These are phyloP conservation scores for Colletotrichum siamense DNA, from an alignment of 2,329 filamentous ascomycete genomes.

Conservation along the genomic window DNA sequence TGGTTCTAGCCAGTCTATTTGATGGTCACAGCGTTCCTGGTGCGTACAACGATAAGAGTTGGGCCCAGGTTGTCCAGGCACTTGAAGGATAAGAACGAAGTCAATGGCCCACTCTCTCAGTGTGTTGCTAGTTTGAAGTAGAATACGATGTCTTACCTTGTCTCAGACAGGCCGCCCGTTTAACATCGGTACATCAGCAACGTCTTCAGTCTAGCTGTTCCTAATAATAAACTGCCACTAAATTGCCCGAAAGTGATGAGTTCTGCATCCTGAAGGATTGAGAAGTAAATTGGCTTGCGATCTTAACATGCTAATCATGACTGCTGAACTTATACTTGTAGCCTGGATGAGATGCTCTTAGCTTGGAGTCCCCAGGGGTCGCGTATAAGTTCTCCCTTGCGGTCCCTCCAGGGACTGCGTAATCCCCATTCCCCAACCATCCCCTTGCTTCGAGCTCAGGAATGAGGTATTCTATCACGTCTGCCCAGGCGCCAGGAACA, in stretches of 20 bases:
- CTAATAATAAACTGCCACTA: neutral
- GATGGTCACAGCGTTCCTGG: constrained; percentile 50
- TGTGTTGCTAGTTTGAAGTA: neutral
- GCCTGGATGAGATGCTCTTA: neutral
- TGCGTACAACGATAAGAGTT: constrained; percentile 44
- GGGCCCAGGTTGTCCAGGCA: constrained; percentile 52
- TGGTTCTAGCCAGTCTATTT: constrained; percentile 52
- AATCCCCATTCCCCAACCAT: neutral
- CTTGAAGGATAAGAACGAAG: constrained; percentile 31
- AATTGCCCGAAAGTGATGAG: neutral
- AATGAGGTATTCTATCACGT: constrained; percentile 1
- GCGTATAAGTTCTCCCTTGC: neutral
- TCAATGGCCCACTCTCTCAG: neutral
- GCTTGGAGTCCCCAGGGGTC: neutral
- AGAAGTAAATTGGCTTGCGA: neutral
- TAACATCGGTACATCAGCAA: neutral
- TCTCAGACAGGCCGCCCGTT: neutral
- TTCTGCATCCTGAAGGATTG: neutral
- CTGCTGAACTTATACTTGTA: neutral
- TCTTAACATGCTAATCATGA: neutral
- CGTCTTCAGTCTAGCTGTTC: neutral
- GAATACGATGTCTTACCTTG: neutral
- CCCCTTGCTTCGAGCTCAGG: neutral
- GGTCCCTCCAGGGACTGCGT: neutral
- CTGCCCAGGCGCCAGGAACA: neutral